Evolutionary conservation across 768 basidiomycete species (phyloP), one percentile per base, ranked within the genome.

Genomic region (Sarcomyxa edulis): DNA sequence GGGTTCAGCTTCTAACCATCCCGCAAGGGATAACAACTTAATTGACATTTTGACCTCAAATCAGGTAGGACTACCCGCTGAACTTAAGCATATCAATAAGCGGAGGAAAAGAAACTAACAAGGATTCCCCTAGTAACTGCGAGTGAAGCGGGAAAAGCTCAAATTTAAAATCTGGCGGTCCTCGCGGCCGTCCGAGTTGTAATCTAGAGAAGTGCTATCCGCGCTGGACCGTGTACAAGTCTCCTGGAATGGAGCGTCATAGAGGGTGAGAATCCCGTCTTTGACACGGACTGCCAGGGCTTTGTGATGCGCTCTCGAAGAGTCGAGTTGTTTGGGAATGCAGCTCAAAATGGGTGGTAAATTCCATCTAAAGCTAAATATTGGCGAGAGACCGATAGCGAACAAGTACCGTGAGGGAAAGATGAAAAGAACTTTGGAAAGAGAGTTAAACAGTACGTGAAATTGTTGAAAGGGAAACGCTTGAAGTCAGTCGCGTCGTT

Each of bases 31-130:
- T 42, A 45, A 35, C 16, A 26, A 30, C 21, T 38, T 42, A 24
- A 24, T 43, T 44, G 40, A 47, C 45, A 40, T 52, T 65, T 64
- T 74, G 79, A 78, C 77, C 80, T 83, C 80, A 79, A 75, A 81
- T 81, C 78, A 78, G 76, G 78, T 72, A 77, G 77, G 80, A 78
- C 69, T 81, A 83, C 81, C 80, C 76, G 72, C 80, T 80, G 78
- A 81, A 83, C 77, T 83, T 83, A 81, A 83, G 81, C 80, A 82
- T 81, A 83, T 83, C 77, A 84, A 81, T 82, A 81, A 84, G 81
- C 74, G 75, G 80, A 83, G 81, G 81, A 83, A 83, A 84, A 84
- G 82, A 82, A 84, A 84, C 79, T 81, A 84, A 84, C 81, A 74
- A 81, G 81, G 81, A 82, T 83, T 84, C 77, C 81, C 78, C 72